Base-by-base conservation (phyloP, 768 basidiomycete species). In the Coprinellus aureogranulatus region DNA sequence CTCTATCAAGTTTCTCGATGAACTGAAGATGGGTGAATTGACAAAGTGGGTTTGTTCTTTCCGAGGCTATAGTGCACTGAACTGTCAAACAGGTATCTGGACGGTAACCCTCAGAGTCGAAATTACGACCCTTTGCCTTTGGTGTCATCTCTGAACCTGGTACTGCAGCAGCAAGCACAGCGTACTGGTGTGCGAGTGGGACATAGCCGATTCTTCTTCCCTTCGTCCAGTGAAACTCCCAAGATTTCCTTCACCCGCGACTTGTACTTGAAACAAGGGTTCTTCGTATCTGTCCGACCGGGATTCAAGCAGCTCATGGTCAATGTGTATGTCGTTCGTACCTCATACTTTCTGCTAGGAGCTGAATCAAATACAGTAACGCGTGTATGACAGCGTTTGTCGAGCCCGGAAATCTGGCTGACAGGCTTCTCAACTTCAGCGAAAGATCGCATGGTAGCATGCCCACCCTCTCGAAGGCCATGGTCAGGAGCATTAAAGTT, bases 311-410 rank as follows among this genome's bases (percentile, higher is more conserved):
- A 78, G 41, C 67, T 84, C 16, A 73, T 79, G 73, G 74, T 83
- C 40, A 84, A 84, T 53, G 77, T 80, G 75, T 78, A 68, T 48
- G 71, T 47, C 39, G 40, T n/a, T 27, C 25, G 16, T 16, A 25
- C 28, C 41, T 10, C n/a, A 50, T 37, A 5, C 44, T 5, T 20
- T 18, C 5, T 4, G 18, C 22, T 2, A 42, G 20, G 23, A 27
- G 11, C n/a, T 22, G 23, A 16, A 16, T 3, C 51, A 16, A 2
- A 3, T 52, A 14, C 51, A 79, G 77, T 3, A 82, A 83, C 59
- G 76, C 77, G n/a, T 81, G 81, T 64, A 79, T 79, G 72, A 77
- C 80, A 0, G 81, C 82, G 0, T 83, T 83, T 63, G 72, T 82
- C 26, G 71, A 77, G 14, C 80, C 80, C 0, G 83, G 86, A 0